Base-by-base conservation (phyloP, 23 red algal species). In the Gracilaria domingensis region DNA sequence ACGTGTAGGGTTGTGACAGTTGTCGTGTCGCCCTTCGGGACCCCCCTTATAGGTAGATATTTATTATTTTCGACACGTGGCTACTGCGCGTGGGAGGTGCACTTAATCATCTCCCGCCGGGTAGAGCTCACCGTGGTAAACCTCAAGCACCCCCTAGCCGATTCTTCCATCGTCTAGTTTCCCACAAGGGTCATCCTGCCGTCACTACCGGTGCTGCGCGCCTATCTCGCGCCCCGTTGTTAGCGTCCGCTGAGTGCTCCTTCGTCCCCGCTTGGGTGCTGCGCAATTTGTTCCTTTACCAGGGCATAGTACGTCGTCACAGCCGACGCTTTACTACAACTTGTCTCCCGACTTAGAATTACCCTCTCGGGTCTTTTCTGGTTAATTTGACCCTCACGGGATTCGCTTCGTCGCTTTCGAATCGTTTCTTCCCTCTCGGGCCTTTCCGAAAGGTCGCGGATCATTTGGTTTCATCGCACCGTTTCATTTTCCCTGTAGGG, bases 171-270 rank as follows among this genome's bases (percentile, higher is more conserved):
- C 25, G n/a, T 28, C 59, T 64, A 64, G 59, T 7, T 64, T 64
- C 59, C 21, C 21, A 64, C 28, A 64, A 64, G 59, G 59, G 24
- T 64, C 59, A 30, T 26, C 24, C 36, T 74, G 44, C 20, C 32
- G 69, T 45, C 69, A 24, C 36, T 45, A 74, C 69, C 36, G 36
- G 69, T 44, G 39, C 39, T 44, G 37, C 69, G 24, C 39, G 30
- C 34, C 35, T 74, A 42, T 74, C 69, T 38, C 69, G 39, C 45
- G 69, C 37, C 69, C 69, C 35, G 69, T 74, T 74, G 69, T 45
- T 74, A 74, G 17, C 69, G 39, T 44, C 39, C 39, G 36, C 45
- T 74, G 69, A 9, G 35, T 44, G 69, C 69, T 38, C 24, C 62
- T 67, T 67, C 9, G 62, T 21, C 62, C 24, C 13, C n/a, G 8